Evolutionary conservation across 148 eudicot species (phyloP).

Genomic region (Diospyros kaki): DNA sequence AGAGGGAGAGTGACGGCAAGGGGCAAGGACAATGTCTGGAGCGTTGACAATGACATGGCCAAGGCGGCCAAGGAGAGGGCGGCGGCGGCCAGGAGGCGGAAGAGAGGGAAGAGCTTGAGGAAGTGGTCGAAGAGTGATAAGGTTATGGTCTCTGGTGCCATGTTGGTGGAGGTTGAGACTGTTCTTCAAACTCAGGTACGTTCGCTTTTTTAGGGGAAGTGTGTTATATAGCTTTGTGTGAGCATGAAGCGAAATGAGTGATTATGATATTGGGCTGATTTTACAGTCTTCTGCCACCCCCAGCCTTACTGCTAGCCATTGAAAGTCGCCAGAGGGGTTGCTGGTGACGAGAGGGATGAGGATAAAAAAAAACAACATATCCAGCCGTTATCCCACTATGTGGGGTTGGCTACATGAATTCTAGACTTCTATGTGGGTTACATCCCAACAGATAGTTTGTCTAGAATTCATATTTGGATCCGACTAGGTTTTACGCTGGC

Average conservation of each 20-base stretch:
- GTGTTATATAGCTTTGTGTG: not conserved
- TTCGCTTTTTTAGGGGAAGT: too few species aligned
- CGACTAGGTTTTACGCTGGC: too few species aligned
- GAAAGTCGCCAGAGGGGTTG: too few species aligned
- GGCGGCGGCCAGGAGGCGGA: conserved; percentile 16
- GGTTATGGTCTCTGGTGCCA: conserved; percentile 68
- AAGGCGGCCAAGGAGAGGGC: conserved; percentile 33
- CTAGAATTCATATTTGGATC: too few species aligned
- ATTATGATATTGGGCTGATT: not conserved
- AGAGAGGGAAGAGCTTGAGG: conserved; percentile 37
- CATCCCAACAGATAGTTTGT: too few species aligned
- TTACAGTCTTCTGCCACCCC: too few species aligned
- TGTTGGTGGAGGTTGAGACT: conserved; percentile 79
- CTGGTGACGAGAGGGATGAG: too few species aligned
- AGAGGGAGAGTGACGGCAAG: conserved; percentile 38
- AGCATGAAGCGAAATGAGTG: not conserved
- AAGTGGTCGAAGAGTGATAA: conserved; percentile 34
- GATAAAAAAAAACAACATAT: too few species aligned
- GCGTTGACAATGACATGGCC: conserved; percentile 72
- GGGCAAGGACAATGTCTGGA: conserved; percentile 93
- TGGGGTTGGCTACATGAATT: too few species aligned
- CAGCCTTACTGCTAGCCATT: too few species aligned
- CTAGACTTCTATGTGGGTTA: too few species aligned
- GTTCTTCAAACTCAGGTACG: conserved; percentile 89
- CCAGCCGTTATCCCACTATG: too few species aligned